These are phyloP conservation scores for Zelopaecilomyces penicillatus DNA, from an alignment of 2,329 filamentous ascomycete genomes.

Conservation along the genomic window DNA sequence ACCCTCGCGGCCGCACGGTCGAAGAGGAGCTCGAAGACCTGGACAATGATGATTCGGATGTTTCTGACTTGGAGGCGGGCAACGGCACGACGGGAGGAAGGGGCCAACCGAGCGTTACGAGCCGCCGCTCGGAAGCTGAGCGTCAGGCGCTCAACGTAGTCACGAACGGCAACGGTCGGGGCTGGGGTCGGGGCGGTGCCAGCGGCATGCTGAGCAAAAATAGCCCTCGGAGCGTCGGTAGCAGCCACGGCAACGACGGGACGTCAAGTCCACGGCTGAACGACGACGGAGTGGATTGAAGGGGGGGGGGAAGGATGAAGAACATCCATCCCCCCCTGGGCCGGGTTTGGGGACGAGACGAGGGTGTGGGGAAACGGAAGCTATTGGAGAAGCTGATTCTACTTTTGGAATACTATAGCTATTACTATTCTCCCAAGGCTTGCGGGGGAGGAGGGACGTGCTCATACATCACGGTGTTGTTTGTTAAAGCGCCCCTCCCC, in stretches of 20 bases:
- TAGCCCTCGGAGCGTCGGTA: constrained; percentile 16
- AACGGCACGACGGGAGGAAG: constrained; percentile 19
- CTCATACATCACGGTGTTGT: no score
- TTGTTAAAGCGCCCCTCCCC: no score
- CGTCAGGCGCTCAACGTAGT: constrained; percentile 37
- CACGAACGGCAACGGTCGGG: constrained; percentile 22
- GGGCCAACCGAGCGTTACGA: background rate
- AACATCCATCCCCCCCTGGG: no score
- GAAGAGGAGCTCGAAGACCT: constrained; percentile 35
- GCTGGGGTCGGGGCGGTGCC: constrained; percentile 32
- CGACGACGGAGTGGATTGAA: constrained; percentile 28
- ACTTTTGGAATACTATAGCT: no score
- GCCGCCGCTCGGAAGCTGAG: constrained; percentile 31
- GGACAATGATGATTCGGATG: constrained; percentile 27
- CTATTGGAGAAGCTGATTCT: no score
- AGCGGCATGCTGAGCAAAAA: constrained; percentile 34
- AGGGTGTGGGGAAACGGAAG: no score
- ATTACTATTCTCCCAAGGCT: no score
- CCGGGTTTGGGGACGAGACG: no score
- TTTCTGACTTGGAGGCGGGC: constrained; percentile 18
- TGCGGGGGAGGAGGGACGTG: no score
- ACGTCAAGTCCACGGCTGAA: constrained; percentile 13
- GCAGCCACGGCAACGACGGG: constrained; percentile 11
- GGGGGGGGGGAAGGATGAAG: no score
- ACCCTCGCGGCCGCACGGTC: constrained; percentile 34